Percentiles rank a stretch among this genome's conserved stretches.
These are phyloP conservation scores for Yarrowia hollandica DNA, from an alignment of 805 yeast genomes.

Conservation along the genomic window DNA sequence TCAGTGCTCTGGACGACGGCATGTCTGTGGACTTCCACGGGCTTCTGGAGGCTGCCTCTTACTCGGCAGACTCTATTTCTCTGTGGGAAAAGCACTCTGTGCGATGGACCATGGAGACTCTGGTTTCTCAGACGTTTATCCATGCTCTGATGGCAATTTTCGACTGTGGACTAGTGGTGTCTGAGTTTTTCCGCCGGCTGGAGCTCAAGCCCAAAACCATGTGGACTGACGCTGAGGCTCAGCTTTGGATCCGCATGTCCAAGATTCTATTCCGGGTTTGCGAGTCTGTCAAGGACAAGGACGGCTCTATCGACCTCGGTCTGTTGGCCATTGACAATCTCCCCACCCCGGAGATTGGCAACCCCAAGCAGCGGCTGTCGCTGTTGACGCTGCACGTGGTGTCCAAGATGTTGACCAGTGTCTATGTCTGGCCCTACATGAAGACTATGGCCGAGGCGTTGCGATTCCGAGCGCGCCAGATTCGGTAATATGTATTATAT, in stretches of 20 bases:
- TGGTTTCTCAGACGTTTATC: constrained; percentile 42
- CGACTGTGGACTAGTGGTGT: constrained; percentile 43
- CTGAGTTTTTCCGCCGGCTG: constrained; percentile 39
- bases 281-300: constrained; percentile 23
- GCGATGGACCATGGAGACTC: constrained; percentile 38
- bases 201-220: constrained; percentile 30
- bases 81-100: constrained; percentile 44
- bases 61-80: constrained; percentile 44
- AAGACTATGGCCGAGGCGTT: constrained; percentile 28
- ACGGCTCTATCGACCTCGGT: constrained; percentile 9
- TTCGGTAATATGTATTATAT: constrained; percentile 22
- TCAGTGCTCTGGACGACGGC: constrained; percentile 34
- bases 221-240: constrained; percentile 26
- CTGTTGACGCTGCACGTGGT: constrained; percentile 24
- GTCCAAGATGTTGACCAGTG: constrained; percentile 15
- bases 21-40: constrained; percentile 36
- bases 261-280: constrained; percentile 24
- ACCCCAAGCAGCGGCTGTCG: constrained; percentile 23
- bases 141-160: constrained; percentile 42
- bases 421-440: constrained; percentile 28
- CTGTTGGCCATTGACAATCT: constrained; percentile 5
- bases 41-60: constrained; percentile 42
- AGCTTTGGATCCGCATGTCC: constrained; percentile 27
- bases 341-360: constrained; percentile 12
- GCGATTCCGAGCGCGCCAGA: constrained; percentile 13